Evolutionary conservation across 139 green algal genomes (phyloP), one percentile per base, ranked within the genome.

Genomic region (Nannochloris sp.): DNA sequence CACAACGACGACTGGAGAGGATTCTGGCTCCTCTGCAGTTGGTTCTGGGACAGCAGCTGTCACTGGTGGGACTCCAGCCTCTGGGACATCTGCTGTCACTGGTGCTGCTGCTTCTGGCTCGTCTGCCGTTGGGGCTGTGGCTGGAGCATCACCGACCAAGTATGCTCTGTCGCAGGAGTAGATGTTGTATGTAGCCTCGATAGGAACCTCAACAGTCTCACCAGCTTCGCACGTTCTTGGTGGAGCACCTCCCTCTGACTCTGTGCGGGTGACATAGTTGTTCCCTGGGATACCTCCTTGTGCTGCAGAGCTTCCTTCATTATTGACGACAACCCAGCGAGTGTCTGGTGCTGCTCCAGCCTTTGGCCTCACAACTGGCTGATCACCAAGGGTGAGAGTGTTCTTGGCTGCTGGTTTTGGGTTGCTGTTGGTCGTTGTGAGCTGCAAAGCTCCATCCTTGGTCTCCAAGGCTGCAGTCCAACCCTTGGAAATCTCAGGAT

Each of bases 151-250:
- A 11, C 33, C 33, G 8, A 40, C 33, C n/a, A 64, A 30, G 25
- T 64, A 64, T 6, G 40, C 58, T 51, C 12, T 17, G 12, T 64
- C 58, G 25, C 58, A 64, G 25, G 58, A 57, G 25, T 64, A 64
- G 12, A 64, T 64, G 56, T 64, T 51, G 0, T 25, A 56, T 6
- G 58, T 64, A 9, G 40, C 0, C 58, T 59, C 33, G 0, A 40
- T 1, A 12, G 33, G 8, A 0, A 6, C 46, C 0, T 20, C n/a
- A 29, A 59, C 23, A 31, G 50, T 64, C 17, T 64, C 58, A 5
- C 58, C 58, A 16, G n/a, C 23, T 20, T 50, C 23, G 58, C 58
- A 64, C 1, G 20, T 64, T 28, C 23, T 64, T 17, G 58, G 20
- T 37, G 23, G 17, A 23, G 12, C 58, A 1, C 58, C 58, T 0